Evolutionary conservation across 1,284 basidiomycete species (phyloP).

Genomic region (Polyporus tsugae): DNA sequence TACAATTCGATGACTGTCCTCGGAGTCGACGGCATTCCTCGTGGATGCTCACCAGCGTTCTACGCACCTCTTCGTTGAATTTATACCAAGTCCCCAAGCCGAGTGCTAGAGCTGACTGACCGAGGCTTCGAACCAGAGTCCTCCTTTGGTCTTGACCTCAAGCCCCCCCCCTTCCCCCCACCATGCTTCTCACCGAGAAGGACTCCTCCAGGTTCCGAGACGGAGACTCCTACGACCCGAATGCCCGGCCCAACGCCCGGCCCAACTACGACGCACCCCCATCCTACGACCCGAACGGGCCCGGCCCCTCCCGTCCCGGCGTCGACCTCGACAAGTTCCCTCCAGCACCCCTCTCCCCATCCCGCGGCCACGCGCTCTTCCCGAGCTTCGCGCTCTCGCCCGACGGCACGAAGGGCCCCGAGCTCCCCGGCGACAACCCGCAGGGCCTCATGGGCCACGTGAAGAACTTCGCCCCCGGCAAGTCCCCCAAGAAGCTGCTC

Average conservation of each 20-base stretch:
- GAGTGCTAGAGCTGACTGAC: too few relatives aligned
- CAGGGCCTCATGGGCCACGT: slow-evolving; percentile 22
- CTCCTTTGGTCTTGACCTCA: not conserved
- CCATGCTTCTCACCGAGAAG: slow-evolving; percentile 9
- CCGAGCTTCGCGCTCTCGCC: slow-evolving; percentile 12
- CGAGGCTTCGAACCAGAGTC: not conserved
- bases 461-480: slow-evolving; percentile 23
- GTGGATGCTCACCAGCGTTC: not conserved
- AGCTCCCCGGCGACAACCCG: slow-evolving; percentile 15
- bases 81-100: not conserved
- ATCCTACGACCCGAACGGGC: slow-evolving; percentile 12
- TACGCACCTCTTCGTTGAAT: not conserved
- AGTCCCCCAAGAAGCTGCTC: slow-evolving; percentile 25
- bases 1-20: slow-evolving; percentile 16
- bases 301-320: slow-evolving; percentile 1
- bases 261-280: slow-evolving; percentile 4
- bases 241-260: not conserved
- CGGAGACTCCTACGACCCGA: not conserved
- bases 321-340: not conserved
- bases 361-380: slow-evolving; percentile 9
- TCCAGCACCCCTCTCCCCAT: not conserved
- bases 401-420: slow-evolving; percentile 17
- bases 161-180: too few relatives aligned
- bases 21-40: slow-evolving; percentile 10
- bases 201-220: not conserved